phyloP scores from a whole-genome alignment of 805 yeast genomes.

The Saturnispora kantuleensis region DNA sequence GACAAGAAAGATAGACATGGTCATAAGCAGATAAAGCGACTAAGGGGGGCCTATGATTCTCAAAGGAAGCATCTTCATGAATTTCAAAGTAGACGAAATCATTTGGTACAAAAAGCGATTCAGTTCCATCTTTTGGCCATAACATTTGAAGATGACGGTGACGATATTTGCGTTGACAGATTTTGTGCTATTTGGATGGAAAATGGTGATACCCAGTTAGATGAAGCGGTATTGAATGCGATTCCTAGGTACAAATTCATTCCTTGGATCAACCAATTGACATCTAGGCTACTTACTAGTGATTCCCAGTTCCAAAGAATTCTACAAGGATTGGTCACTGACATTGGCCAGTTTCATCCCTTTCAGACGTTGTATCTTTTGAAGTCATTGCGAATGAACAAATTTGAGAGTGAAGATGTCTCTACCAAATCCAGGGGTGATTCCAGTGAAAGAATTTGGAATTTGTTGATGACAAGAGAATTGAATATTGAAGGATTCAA shows the following conservation, averaged over 20 bases:
- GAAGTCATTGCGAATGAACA: constrained; percentile 40
- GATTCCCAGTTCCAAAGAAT: constrained; percentile 42
- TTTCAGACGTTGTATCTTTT: constrained; percentile 60
- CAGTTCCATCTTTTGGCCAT: constrained; percentile 50
- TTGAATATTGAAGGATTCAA: constrained; percentile 10
- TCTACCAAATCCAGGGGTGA: constrained; percentile 35
- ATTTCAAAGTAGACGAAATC: constrained; percentile 29
- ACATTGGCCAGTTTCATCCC: constrained; percentile 51
- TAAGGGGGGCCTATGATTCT: constrained; percentile 36
- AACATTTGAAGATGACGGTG: constrained; percentile 29
- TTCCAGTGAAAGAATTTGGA: constrained; percentile 45
- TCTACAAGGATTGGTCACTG: constrained; percentile 28
- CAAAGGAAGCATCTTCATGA: constrained; percentile 39
- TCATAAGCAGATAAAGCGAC: constrained; percentile 38
- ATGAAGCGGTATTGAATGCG: constrained; percentile 28
- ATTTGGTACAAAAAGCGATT: constrained; percentile 39
- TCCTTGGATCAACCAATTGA: constrained; percentile 75
- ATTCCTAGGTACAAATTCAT: constrained; percentile 56
- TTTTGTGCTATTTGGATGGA: constrained; percentile 82
- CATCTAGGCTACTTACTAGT: constrained; percentile 55
- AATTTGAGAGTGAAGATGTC: constrained; percentile 27
- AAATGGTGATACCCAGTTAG: constrained; percentile 24
- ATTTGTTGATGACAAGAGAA: constrained; percentile 20
- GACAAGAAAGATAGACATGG: constrained; percentile 38
- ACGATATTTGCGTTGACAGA: constrained; percentile 55